These are phyloP conservation scores for Diplodia scrobiculata DNA, from an alignment of 2,329 filamentous ascomycete species.

Conservation along the genomic window DNA sequence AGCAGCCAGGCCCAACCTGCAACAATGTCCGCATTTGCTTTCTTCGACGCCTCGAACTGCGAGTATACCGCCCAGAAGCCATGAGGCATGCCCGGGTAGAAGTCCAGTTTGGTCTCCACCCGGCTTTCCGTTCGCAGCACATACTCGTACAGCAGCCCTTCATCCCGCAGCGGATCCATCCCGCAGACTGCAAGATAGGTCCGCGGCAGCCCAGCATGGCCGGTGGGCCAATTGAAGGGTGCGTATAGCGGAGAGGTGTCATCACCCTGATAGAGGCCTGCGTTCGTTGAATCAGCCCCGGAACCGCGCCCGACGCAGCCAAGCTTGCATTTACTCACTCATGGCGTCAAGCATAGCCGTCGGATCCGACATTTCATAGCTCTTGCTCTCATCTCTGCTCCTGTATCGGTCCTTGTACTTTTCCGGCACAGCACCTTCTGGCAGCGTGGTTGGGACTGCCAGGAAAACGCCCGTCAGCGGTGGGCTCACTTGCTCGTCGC, in stretches of 20 bases:
- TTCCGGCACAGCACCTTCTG: constrained; percentile 38
- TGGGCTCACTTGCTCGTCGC: constrained; percentile 32
- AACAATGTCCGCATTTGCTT: neutral
- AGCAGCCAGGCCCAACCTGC: neutral
- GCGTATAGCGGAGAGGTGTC: constrained; percentile 36
- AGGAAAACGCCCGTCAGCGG: constrained; percentile 33
- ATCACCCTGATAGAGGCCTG: constrained; percentile 40
- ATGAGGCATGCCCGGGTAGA: constrained; percentile 50
- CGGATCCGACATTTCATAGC: neutral
- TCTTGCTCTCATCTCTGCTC: constrained; percentile 31
- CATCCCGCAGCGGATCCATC: constrained; percentile 56
- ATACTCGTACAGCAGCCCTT: constrained; percentile 56
- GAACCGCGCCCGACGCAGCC: neutral
- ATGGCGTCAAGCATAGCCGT: neutral
- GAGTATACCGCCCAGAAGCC: constrained; percentile 44
- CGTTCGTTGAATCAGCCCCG: neutral
- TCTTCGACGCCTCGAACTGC: constrained; percentile 36
- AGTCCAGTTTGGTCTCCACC: constrained; percentile 50
- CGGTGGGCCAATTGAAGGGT: constrained; percentile 34
- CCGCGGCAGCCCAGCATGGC: constrained; percentile 43
- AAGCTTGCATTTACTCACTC: neutral
- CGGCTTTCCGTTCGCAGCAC: constrained; percentile 50
- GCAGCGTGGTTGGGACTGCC: constrained; percentile 29
- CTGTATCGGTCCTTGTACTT: constrained; percentile 32
- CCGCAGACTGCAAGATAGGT: constrained; percentile 57